Conservation (phyloP, 345 rosid species). For the Lumnitzera littorea region DNA sequence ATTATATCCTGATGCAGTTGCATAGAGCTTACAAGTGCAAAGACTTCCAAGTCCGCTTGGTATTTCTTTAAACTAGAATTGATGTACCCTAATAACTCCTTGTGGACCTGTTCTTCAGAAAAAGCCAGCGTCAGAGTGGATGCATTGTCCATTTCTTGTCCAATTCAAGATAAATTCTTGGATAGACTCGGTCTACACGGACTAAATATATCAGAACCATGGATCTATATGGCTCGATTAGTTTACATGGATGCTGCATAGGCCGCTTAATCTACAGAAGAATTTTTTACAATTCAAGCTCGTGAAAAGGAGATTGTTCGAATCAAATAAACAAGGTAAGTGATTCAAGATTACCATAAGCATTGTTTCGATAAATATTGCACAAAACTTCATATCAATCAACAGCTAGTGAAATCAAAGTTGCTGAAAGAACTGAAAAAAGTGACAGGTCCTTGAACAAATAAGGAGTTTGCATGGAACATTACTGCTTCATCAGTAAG, state of each 20-base stretch:
- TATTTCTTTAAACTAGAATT: conserved; percentile 38
- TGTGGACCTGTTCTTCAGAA: conserved; percentile 14
- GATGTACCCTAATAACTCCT: conserved; percentile 23
- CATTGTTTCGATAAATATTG: neutral
- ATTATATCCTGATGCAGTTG: neutral
- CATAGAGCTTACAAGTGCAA: conserved; percentile 14
- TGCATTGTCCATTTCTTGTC: neutral
- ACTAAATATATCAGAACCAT: no score
- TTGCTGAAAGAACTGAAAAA: neutral
- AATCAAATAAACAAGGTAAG: no score
- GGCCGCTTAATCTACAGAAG: no score
- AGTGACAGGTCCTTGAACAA: no score
- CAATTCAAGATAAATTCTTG: no score
- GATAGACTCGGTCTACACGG: no score
- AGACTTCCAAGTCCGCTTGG: conserved; percentile 32
- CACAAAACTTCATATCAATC: neutral
- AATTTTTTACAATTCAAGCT: no score
- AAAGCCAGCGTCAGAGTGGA: neutral
- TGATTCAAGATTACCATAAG: neutral
- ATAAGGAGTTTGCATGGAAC: conserved; percentile 4
- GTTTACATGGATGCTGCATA: no score
- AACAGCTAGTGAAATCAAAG: neutral
- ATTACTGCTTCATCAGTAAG: conserved; percentile 29
- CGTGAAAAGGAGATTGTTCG: no score
- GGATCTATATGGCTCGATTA: no score